Conservation (phyloP, 352 stramenopile species). For the Globisporangium parvum region DNA sequence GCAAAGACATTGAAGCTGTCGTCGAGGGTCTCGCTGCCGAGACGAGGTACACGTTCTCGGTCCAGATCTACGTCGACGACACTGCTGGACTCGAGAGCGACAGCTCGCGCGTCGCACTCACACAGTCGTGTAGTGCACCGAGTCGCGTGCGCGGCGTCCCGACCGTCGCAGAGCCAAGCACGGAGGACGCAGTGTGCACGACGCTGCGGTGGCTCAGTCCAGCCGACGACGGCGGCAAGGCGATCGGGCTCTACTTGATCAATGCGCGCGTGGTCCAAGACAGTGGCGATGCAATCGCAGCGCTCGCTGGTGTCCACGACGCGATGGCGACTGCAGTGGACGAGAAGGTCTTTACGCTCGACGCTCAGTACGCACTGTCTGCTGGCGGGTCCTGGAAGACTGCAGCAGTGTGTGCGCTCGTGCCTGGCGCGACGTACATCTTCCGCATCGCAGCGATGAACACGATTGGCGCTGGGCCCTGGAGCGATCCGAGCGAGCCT, state of each 20-base stretch:
- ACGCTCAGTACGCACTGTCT: neutral
- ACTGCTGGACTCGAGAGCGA: constrained; percentile 44
- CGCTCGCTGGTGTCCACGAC: constrained; percentile 14
- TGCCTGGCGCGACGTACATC: constrained; percentile 32
- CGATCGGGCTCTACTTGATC: constrained; percentile 40
- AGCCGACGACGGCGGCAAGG: constrained; percentile 45
- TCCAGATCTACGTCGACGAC: constrained; percentile 64
- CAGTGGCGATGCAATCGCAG: constrained; percentile 9
- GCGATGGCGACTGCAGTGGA: neutral
- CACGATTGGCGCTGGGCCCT: constrained; percentile 39
- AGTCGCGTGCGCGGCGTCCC: constrained; percentile 38
- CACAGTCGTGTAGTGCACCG: constrained; percentile 31
- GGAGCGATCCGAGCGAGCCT: constrained; percentile 37
- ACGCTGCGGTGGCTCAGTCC: constrained; percentile 51
- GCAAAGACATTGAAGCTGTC: constrained; percentile 60
- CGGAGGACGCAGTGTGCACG: constrained; percentile 20
- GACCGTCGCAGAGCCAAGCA: neutral
- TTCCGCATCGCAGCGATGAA: constrained; percentile 69
- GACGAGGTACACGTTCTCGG: constrained; percentile 60
- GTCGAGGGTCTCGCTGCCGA: constrained; percentile 45
- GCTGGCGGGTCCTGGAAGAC: constrained; percentile 20
- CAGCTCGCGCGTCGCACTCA: constrained; percentile 37
- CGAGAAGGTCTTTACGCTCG: constrained; percentile 11
- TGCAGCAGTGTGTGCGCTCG: constrained; percentile 37
- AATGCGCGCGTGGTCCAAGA: constrained; percentile 14